A percentile compares a stretch with the other conserved stretches of the same genome.
phyloP scores from a whole-genome alignment of 2,329 filamentous ascomycete species.

The Aspergillus piperis region DNA sequence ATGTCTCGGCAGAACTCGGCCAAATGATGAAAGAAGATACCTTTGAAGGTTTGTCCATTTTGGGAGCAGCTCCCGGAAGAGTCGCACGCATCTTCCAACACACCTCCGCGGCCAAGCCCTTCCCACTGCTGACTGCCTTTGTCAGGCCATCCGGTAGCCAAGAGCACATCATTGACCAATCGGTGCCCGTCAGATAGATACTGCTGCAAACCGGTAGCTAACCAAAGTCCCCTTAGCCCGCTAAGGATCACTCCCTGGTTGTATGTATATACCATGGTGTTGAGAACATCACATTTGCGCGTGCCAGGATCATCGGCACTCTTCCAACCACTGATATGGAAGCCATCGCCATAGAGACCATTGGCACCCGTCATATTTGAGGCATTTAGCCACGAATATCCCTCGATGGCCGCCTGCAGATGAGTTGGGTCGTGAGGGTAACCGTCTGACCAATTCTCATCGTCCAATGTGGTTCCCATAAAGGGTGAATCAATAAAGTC shows the following conservation, averaged over 20 bases:
- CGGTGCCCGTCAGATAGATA: slow-evolving; percentile 78
- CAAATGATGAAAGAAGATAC: slow-evolving; percentile 91
- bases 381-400: slow-evolving; percentile 75
- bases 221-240: slow-evolving; percentile 77
- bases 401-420: slow-evolving; percentile 71
- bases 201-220: slow-evolving; percentile 68
- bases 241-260: slow-evolving; percentile 91
- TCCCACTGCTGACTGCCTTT: slow-evolving; percentile 58
- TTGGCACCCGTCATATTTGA: slow-evolving; percentile 78
- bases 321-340: slow-evolving; percentile 71
- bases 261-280: slow-evolving; percentile 92
- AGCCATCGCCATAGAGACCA: slow-evolving; percentile 83
- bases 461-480: slow-evolving; percentile 30
- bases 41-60: slow-evolving; percentile 87
- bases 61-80: slow-evolving; percentile 73
- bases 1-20: slow-evolving; percentile 73
- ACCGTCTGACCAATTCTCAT: slow-evolving; percentile 28
- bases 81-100: slow-evolving; percentile 85
- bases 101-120: slow-evolving; percentile 74
- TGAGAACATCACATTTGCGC: slow-evolving; percentile 73
- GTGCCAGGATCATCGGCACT: slow-evolving; percentile 62
- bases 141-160: slow-evolving; percentile 72
- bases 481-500: slow-evolving; percentile 75
- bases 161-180: slow-evolving; percentile 73
- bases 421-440: slow-evolving; percentile 63